Percentiles rank a stretch among this genome's conserved stretches.
Conservation (phyloP, 805 yeast genomes). For the Isabelozyma gotoi region DNA sequence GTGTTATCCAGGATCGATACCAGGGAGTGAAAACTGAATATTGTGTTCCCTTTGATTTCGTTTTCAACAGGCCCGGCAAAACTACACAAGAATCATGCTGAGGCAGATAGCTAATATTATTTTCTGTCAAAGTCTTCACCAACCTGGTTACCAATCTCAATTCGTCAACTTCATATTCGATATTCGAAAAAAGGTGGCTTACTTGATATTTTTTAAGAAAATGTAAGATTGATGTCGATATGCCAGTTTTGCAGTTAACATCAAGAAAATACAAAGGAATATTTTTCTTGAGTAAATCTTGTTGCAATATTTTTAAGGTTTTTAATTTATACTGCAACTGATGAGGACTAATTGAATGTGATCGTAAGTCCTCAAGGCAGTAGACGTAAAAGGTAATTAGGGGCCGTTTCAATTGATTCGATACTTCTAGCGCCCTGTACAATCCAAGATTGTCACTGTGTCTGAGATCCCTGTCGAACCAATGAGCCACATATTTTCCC, state of each 20-base stretch:
- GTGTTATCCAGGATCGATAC: conserved; percentile 37
- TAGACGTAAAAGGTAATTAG: conserved; percentile 42
- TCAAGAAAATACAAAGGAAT: conserved; percentile 41
- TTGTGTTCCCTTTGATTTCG: conserved; percentile 36
- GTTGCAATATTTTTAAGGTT: conserved; percentile 27
- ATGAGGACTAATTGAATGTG: conserved; percentile 44
- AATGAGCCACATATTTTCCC: conserved; percentile 36
- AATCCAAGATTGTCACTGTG: conserved; percentile 44
- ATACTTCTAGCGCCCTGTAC: conserved; percentile 30
- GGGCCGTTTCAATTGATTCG: conserved; percentile 25
- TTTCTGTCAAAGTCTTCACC: conserved; percentile 9
- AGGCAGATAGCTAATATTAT: conserved; percentile 20
- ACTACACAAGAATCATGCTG: conserved; percentile 43
- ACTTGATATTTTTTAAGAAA: conserved; percentile 23
- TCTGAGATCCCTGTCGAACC: conserved; percentile 50
- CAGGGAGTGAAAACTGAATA: conserved; percentile 46
- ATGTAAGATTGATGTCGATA: conserved; percentile 16
- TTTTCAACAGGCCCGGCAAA: conserved; percentile 35
- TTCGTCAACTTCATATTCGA: conserved; percentile 48
- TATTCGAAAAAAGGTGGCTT: conserved; percentile 32
- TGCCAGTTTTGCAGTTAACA: conserved; percentile 33
- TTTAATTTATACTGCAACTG: conserved; percentile 39
- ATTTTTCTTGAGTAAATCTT: conserved; percentile 27
- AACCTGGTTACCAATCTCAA: conserved; percentile 26
- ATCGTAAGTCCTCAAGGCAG: conserved; percentile 38